These are phyloP conservation scores for Micractinium sp. DNA, from an alignment of 139 green algal genomes.

Conservation along the genomic window DNA sequence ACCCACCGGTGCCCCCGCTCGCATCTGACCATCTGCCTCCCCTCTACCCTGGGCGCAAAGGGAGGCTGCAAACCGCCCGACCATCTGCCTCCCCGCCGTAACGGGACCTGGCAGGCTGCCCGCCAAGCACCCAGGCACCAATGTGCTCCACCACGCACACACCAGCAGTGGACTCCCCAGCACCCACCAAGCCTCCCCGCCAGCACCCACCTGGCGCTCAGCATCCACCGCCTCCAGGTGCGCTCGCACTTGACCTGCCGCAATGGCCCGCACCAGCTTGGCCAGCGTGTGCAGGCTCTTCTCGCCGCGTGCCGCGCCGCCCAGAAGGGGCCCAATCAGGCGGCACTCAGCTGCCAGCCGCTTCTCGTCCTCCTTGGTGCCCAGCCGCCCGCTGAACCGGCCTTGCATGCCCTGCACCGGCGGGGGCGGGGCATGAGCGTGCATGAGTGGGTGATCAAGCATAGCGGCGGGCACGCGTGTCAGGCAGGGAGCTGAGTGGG, in stretches of 20 bases:
- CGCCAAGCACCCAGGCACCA: not conserved
- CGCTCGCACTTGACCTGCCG: conserved; percentile 66
- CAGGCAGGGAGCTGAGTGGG: not conserved
- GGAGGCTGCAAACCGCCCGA: too few species aligned
- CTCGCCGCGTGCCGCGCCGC: conserved; percentile 68
- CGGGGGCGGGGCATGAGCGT: not conserved
- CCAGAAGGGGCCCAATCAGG: conserved; percentile 77
- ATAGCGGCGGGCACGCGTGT: too few species aligned
- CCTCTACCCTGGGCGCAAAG: too few species aligned
- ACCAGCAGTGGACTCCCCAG: not conserved
- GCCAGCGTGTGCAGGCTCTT: conserved; percentile 78
- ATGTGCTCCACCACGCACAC: too few species aligned
- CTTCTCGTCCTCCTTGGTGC: conserved; percentile 87
- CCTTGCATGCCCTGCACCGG: conserved; percentile 62
- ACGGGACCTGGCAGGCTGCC: not conserved
- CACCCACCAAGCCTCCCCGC: not conserved
- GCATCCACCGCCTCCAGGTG: conserved; percentile 62
- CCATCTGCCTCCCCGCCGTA: too few species aligned
- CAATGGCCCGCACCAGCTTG: conserved; percentile 86
- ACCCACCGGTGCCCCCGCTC: too few species aligned
- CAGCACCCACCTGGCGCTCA: conserved; percentile 29
- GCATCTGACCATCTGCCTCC: too few species aligned
- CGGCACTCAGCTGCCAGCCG: conserved; percentile 81
- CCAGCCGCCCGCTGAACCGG: conserved; percentile 81
- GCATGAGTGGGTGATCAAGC: not conserved